Evolutionary conservation across 2,329 filamentous ascomycete species (phyloP), one percentile per base, ranked within the genome.

Genomic region (Curvularia hawaiiensis): DNA sequence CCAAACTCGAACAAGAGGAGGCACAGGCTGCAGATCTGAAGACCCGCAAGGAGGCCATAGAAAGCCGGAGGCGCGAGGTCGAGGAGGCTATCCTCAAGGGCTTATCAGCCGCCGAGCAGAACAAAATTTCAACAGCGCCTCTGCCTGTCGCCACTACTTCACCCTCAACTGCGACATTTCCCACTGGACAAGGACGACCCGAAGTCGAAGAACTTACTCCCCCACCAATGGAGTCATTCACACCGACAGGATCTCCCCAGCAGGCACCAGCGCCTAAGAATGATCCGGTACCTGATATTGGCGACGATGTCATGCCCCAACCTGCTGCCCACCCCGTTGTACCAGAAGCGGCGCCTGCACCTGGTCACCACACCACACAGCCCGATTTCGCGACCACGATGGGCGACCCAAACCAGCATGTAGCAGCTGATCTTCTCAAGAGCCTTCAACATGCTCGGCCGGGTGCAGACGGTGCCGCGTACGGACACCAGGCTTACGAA

Each of bases 51-150:
- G 77, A 80, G 2, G 86, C 88, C 54, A 91, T 92, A 16, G 93
- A 97, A 67, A 80, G 83, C 18, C 93, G 91, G 78, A 96, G 96
- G 76, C 87, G 88, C 51, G 90, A 95, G 47, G 92, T 99, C 8
- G 95, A 99, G 76, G 87, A 94, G 64, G 89, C 87, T 48, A 98
- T 99, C 65, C 92, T 99, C 84, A 87, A 90, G 50, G 91, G 91
- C 9, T 83, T 97, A 22, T 86, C 87, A 14, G 84, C 85, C 1
- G 84, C 87, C 9, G 80, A 85, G 10, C 78, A 81, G 3, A 79
- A 81, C 3, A 79, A 80, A 9, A 72, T 73, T 76, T 80, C 48
- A 71, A 81, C 65, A 60, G 77, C 73, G 5, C 73, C 72, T 4
- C 65, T 75, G 3, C 66, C 72, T 1, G 67, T 61, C 11, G 60